phyloP scores from a whole-genome alignment of 352 stramenopile species.

The Phytopythium aichiense region DNA sequence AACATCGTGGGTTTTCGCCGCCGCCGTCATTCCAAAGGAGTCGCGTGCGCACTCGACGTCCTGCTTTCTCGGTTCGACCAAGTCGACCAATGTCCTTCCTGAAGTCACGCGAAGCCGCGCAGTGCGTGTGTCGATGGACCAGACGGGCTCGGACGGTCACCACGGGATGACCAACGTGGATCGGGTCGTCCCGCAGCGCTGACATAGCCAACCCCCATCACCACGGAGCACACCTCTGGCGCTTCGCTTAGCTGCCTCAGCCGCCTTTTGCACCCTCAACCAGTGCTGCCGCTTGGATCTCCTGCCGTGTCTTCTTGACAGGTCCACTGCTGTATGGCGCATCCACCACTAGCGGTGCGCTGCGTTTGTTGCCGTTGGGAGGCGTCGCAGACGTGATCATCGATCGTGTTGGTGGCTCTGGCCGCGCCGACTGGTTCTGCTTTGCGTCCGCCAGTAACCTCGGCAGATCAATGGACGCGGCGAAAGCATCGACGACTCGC shows the following conservation, averaged over 20 bases:
- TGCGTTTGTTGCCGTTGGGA: neutral
- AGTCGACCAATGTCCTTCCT: neutral
- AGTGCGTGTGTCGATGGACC: neutral
- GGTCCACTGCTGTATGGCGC: neutral
- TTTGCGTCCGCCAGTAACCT: constrained; percentile 29
- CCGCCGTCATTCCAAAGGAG: constrained; percentile 32
- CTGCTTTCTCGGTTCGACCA: neutral
- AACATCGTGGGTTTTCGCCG: constrained; percentile 22
- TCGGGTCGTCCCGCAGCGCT: neutral
- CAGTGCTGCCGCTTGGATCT: constrained; percentile 36
- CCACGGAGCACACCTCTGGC: neutral
- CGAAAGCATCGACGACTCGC: constrained; percentile 39
- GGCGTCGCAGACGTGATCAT: neutral
- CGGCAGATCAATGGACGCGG: constrained; percentile 27
- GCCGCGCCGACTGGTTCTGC: constrained; percentile 11
- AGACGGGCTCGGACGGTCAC: neutral
- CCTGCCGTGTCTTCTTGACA: constrained; percentile 21
- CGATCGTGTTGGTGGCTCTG: neutral
- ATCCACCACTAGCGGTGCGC: neutral
- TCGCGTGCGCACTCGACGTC: neutral
- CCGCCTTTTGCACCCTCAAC: constrained; percentile 30
- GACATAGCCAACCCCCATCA: neutral
- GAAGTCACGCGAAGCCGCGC: neutral
- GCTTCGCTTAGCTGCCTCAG: constrained; percentile 7
- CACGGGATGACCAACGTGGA: neutral